Evolutionary conservation across 495 filamentous ascomycete genomes (phyloP).

Genomic region (Aspergillus ellipticus): DNA sequence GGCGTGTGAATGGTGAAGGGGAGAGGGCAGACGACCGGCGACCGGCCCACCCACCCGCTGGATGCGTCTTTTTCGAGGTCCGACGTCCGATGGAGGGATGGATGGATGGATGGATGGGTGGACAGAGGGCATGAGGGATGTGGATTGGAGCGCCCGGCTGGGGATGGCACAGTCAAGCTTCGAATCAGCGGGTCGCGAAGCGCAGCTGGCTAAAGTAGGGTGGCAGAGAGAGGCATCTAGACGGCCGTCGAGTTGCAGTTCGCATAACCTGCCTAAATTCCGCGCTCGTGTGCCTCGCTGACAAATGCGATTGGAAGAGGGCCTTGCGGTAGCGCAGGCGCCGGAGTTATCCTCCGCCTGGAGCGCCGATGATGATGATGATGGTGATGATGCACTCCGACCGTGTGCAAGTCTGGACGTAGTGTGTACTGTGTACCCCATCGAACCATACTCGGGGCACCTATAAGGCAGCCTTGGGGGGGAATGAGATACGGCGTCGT

Average conservation of each 20-base stretch:
- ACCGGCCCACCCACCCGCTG: neutral
- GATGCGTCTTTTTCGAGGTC: neutral
- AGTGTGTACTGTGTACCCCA: too few species aligned
- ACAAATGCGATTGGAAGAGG: neutral
- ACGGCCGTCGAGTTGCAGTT: neutral
- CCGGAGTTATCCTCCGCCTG: neutral
- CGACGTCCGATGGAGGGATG: neutral
- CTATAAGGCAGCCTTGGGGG: too few species aligned
- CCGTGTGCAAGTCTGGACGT: too few species aligned
- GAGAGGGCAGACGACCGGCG: conserved; percentile 3
- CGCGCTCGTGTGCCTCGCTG: neutral
- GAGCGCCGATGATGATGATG: too few species aligned
- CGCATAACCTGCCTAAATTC: neutral
- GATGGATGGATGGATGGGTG: too few species aligned
- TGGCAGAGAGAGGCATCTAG: neutral
- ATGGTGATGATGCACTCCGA: neutral
- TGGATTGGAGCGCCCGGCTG: neutral
- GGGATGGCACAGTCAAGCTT: neutral
- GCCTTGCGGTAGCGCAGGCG: neutral
- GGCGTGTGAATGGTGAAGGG: neutral
- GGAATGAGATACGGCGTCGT: too few species aligned
- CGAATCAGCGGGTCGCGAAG: neutral
- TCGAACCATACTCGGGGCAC: too few species aligned
- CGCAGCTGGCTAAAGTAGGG: neutral
- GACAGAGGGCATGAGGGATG: too few species aligned